phyloP scores from a whole-genome alignment of 768 basidiomycete genomes.

The Clitopilus hobsonii region DNA sequence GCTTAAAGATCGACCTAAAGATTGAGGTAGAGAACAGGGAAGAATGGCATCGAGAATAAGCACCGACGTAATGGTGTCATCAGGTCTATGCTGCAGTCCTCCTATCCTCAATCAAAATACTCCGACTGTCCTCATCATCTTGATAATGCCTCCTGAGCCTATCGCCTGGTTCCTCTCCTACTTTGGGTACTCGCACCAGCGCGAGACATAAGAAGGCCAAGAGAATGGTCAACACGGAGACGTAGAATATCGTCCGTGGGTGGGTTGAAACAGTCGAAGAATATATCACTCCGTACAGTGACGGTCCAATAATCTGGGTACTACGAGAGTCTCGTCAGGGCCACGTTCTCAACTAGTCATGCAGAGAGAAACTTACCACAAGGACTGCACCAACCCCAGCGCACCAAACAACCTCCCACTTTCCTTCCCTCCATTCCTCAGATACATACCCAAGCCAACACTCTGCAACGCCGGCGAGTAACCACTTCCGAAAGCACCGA shows the following conservation, averaged over 20 bases:
- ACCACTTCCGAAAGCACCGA: constrained; percentile 56
- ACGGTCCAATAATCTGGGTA: constrained; percentile 65
- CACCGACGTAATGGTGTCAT: no score
- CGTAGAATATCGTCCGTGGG: constrained; percentile 66
- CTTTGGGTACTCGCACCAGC: constrained; percentile 37
- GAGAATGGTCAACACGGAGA: constrained; percentile 37
- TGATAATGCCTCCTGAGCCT: not conserved
- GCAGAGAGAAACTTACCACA: constrained; percentile 38
- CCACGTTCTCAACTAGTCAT: not conserved
- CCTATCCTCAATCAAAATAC: not conserved
- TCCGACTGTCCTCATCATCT: not conserved
- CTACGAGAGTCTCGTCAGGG: constrained; percentile 25
- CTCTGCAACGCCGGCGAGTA: constrained; percentile 65
- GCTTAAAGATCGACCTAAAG: no score
- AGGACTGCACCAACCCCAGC: constrained; percentile 65
- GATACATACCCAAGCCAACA: constrained; percentile 65
- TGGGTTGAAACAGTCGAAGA: constrained; percentile 64
- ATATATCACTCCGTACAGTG: constrained; percentile 69
- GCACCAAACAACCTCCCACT: constrained; percentile 78
- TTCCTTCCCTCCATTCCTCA: constrained; percentile 51
- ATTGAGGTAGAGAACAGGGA: no score
- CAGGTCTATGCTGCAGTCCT: no score
- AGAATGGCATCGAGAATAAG: no score
- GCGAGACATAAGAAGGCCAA: constrained; percentile 40
- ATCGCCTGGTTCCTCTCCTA: not conserved